Evolutionary conservation across 331 rosid genomes (phyloP), one percentile per base, ranked within the genome.

Genomic region (Pyrus hybrid): DNA sequence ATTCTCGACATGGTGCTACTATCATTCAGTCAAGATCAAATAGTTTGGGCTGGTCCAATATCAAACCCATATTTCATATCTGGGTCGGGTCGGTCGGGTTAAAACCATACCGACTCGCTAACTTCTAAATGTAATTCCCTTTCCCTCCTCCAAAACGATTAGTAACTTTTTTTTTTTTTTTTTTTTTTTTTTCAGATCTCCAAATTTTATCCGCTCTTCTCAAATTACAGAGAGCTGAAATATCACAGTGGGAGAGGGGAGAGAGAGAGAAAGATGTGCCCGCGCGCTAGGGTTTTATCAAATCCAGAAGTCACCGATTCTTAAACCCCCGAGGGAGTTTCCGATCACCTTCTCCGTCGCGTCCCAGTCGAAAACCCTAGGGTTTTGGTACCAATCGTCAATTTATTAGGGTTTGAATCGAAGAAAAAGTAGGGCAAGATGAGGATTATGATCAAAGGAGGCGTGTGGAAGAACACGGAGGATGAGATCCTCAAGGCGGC

Each of bases 391-490:
- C 18, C 17, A 63, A 29, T 63, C 43, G 18, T 29, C 33, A 33
- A 71, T 51, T 37, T 41, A 41, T 41, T 41, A 49, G 73, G 4
- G 58, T 57, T 53, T 26, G 66, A 69, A 30, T 68, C 54, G 56
- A n/a, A 75, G 26, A 62, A 62, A 65, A 68, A 73, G 67, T n/a
- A 33, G 10, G 81, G 61, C 74, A 91, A 88, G 79, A 93, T 93
- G 98, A 93, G 98, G 97, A 93, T 93, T 77, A 93, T 93, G 98
- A 93, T 93, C 23, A 93, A 93, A 69, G 98, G 97, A 22, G 97
- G 97, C 78, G 97, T 93, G 79, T 93, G 98, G 97, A 93, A 93
- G 79, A 93, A 93, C 93, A 93, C 98, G 21, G 97, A 93, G 71
- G 98, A 93, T 89, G 98, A 93, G 87, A 91, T 93, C 83, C 91